Evolutionary conservation across 2,329 filamentous ascomycete species (phyloP).

Genomic region (Sclerotiophoma versabilis): DNA sequence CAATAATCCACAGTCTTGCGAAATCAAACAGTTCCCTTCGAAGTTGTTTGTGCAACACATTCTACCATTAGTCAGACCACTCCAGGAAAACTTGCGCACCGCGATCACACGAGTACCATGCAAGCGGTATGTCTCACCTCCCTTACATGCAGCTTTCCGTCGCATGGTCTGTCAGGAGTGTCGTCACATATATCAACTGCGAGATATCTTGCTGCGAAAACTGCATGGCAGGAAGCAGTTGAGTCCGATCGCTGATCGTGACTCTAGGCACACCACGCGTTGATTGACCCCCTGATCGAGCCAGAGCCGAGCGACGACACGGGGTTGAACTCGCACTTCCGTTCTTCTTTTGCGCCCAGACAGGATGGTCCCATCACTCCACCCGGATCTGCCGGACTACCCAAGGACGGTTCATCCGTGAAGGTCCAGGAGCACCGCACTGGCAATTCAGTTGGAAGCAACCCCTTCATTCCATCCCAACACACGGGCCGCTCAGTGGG

Average conservation of each 20-base stretch:
- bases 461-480: conserved; percentile 33
- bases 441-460: conserved; percentile 32
- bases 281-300: conserved; percentile 73
- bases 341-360: conserved; percentile 53
- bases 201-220: neutral
- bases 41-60: conserved; percentile 14
- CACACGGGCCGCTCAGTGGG: conserved; percentile 33
- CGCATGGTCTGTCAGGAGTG: neutral
- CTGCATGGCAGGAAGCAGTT: no score
- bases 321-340: conserved; percentile 67
- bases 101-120: conserved; percentile 8
- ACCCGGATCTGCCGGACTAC: conserved; percentile 37
- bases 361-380: conserved; percentile 37
- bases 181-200: neutral
- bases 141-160: neutral
- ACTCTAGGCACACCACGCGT: conserved; percentile 67
- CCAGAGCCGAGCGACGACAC: conserved; percentile 73
- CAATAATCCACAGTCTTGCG: conserved; percentile 6
- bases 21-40: conserved; percentile 4
- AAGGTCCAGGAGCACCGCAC: conserved; percentile 19
- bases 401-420: conserved; percentile 22
- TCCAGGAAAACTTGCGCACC: conserved; percentile 7
- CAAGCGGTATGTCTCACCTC: conserved; percentile 10
- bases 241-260: conserved; percentile 8
- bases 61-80: neutral